Evolutionary conservation across 805 yeast species (phyloP), one percentile per base, ranked within the genome.

Genomic region (Zygotorulaspora danielsina): DNA sequence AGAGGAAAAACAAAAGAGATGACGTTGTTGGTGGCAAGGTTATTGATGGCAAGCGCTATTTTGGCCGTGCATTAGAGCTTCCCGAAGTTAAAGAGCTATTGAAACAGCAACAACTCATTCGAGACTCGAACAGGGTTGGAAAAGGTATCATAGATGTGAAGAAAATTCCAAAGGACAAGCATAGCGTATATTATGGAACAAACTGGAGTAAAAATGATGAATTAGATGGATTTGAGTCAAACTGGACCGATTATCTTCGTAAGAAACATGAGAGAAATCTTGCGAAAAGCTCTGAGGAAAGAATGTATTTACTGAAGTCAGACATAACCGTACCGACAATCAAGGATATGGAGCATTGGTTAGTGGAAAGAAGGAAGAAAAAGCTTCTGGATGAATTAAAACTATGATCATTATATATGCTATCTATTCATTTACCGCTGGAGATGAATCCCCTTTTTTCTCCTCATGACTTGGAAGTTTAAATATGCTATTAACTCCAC

Each of bases 21-120:
- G 35, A 45, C 2, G 46, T 52, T 15, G 25, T 46, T 6, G 46
- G 51, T 16, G 61, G 61, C 5, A 63, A 59, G 18, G 38, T 52
- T 1, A 56, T 74, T 1, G 66, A 72, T 27, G 87, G 87, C 0
- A 78, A 77, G 47, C 65, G 82, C 39, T 89, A 84, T 60, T 89
- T 78, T 62, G 97, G 97, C 0, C 63, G 95, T 34, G 95, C 96
- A 0, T 70, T 76, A 37, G 90, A 86, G 31, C 63, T 88, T 6
- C 83, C 87, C 0, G 96, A 84, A 45, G 89, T 83, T 6, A 65
- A 70, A 37, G 70, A 70, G 42, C 45, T 75, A 16, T 45, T 78
- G 13, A 66, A 67, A 37, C 57, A 66, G 28, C 61, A 68, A 30
- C 49, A 54, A 39, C 32, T 52, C 26, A 46, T 48, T 20, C 44